Evolutionary conservation across 129 eudicot species (phyloP).

Genomic region (Chrysanthemum seticuspe): DNA sequence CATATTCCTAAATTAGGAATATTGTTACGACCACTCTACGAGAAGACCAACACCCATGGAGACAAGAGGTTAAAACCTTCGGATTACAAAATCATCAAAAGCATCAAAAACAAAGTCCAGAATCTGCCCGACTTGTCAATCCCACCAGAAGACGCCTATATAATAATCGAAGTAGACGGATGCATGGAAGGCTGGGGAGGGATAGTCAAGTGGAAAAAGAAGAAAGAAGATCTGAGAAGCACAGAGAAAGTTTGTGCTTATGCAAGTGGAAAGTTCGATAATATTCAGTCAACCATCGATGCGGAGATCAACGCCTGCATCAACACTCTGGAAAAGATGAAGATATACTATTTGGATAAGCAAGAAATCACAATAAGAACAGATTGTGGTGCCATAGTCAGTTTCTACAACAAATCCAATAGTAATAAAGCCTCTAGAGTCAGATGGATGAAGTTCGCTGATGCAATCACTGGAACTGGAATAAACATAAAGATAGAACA

Average conservation of each 20-base stretch:
- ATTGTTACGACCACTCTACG: not conserved
- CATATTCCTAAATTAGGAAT: not conserved
- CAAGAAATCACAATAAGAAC: too few relatives aligned
- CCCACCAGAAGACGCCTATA: not conserved
- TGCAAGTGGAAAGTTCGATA: not conserved
- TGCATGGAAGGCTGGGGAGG: slow-evolving; percentile 1
- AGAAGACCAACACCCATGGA: not conserved
- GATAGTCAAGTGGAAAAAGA: not conserved
- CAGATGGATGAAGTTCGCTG: too few relatives aligned
- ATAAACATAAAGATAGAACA: too few relatives aligned
- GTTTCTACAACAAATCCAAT: too few relatives aligned
- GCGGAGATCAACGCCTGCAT: too few relatives aligned
- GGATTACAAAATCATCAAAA: not conserved
- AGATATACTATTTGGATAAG: too few relatives aligned
- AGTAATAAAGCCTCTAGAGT: too few relatives aligned
- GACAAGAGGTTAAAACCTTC: not conserved
- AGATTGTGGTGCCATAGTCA: too few relatives aligned
- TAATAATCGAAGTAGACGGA: not conserved
- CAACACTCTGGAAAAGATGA: too few relatives aligned
- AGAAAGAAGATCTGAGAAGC: not conserved
- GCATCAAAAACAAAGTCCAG: not conserved
- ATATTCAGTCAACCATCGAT: not conserved
- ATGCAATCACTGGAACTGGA: too few relatives aligned
- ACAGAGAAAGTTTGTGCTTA: not conserved
- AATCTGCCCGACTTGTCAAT: not conserved